Percentiles rank a stretch among this genome's conserved stretches.
phyloP scores from a whole-genome alignment of 371 early-diverging fungal genomes.

The Mortierella sp. region DNA sequence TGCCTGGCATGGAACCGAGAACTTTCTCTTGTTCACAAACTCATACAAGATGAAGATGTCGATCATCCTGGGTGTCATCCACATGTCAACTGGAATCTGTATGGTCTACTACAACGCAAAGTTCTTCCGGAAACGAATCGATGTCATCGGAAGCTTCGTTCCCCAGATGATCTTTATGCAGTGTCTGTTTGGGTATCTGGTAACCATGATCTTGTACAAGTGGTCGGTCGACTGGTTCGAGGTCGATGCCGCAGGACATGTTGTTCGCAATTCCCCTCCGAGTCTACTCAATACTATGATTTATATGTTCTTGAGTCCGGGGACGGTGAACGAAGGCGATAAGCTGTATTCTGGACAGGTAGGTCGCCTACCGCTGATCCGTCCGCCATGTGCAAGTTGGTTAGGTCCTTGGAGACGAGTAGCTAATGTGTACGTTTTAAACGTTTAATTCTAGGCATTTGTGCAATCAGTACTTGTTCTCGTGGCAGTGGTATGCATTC shows the following conservation, averaged over 20 bases:
- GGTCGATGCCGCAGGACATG: constrained; percentile 72
- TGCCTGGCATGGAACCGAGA: constrained; percentile 96
- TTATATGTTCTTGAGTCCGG: constrained; percentile 98
- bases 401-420: too few relatives aligned
- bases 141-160: constrained; percentile 89
- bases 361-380: constrained; percentile 3
- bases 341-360: constrained; percentile 92
- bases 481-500: constrained; percentile 92
- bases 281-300: constrained; percentile 98
- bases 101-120: constrained; percentile 93
- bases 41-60: constrained; percentile 99
- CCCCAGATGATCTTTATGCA: constrained; percentile 97
- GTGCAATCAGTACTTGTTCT: constrained; percentile 90
- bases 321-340: constrained; percentile 79
- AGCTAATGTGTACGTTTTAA: too few relatives aligned
- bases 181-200: constrained; percentile 96
- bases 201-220: constrained; percentile 95
- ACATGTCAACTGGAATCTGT: constrained; percentile 97
- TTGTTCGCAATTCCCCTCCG: constrained; percentile 84
- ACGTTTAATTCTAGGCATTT: constrained; percentile 60
- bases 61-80: constrained; percentile 97
- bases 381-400: not conserved
- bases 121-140: constrained; percentile 85
- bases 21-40: constrained; percentile 95
- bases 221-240: constrained; percentile 95